Evolutionary conservation across 176 grass and related monocot genomes (phyloP).

Genomic region (Areca catechu): DNA sequence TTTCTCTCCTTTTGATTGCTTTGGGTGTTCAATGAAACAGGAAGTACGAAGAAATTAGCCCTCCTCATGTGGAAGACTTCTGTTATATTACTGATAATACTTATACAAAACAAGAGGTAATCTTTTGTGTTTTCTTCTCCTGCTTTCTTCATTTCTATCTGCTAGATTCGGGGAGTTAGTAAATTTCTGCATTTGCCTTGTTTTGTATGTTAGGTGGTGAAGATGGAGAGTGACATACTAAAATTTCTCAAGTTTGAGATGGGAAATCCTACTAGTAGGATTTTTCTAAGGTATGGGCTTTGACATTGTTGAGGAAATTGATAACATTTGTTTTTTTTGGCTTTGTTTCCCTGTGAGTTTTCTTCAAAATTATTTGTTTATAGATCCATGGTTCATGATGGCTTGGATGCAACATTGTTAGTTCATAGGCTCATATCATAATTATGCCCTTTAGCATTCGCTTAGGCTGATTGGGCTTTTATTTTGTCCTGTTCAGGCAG

Average conservation of each 20-base stretch:
- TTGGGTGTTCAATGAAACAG: slow-evolving; percentile 22
- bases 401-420: too few relatives aligned
- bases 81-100: slow-evolving; percentile 97
- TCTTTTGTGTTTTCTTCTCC: background rate
- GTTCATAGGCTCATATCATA: too few relatives aligned
- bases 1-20: background rate
- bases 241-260: slow-evolving; percentile 82
- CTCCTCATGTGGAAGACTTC: slow-evolving; percentile 74
- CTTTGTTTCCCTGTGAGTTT: too few relatives aligned
- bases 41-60: slow-evolving; percentile 86
- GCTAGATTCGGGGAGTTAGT: too few relatives aligned
- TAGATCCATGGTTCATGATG: too few relatives aligned
- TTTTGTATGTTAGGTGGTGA: slow-evolving; percentile 30
- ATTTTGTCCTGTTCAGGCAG: slow-evolving; percentile 32
- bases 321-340: too few relatives aligned
- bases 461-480: background rate
- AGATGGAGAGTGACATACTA: slow-evolving; percentile 87
- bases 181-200: background rate
- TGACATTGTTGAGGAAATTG: background rate
- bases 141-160: background rate
- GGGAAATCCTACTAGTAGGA: slow-evolving; percentile 78
- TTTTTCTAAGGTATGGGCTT: slow-evolving; percentile 47
- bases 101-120: slow-evolving; percentile 71
- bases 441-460: too few relatives aligned
- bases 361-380: too few relatives aligned